Base-by-base conservation (phyloP, 2,329 filamentous ascomycete species). In the Apiospora saccharicola region DNA sequence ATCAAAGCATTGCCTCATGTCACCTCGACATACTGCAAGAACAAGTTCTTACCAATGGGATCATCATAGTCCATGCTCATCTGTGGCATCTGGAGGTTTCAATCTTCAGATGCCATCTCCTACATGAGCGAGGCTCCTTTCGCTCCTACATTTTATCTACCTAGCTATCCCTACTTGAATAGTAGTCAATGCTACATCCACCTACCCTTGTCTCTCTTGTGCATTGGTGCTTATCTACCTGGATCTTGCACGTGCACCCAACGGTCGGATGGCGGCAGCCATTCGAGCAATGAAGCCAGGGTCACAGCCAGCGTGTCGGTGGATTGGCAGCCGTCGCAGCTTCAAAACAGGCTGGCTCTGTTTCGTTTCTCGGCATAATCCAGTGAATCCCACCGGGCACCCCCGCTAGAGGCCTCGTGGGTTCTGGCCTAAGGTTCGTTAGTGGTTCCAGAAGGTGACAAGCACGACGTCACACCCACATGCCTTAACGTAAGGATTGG, bases 51-150 rank as follows among this genome's bases (percentile, higher is more conserved):
- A 64, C 79, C 57, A 71, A 70, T 73, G 71, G 86, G 85, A 82
- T 85, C 85, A 86, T 87, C 86, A 87, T 87, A 87, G 86, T 87
- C 86, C 86, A 78, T 80, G 85, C 81, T 85, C 81, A 83, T 84
- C 80, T 64, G 13, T n/a, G 57, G 57, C 34, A n/a, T 41, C 68
- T 64, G 57, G 34, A 41, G 34, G 57, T 64, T 64, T n/a, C 30
- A 12, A 64, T 14, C 57, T 24, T 37, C 57, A 24, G 41, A n/a
- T 41, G 8, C 34, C 34, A n/a, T 64, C 30, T 73, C 71, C 79
- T 76, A 87, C 85, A 81, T 82, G 82, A 85, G 84, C 84, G 85
- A 83, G 86, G 86, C 86, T 87, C 86, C 86, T 75, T 80, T 85
- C 79, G 85, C 79, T 84, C 85, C 86, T 75, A 86, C 83, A 86